phyloP scores from a whole-genome alignment of 257 asterid genomes.

The Mentha longifolia region DNA sequence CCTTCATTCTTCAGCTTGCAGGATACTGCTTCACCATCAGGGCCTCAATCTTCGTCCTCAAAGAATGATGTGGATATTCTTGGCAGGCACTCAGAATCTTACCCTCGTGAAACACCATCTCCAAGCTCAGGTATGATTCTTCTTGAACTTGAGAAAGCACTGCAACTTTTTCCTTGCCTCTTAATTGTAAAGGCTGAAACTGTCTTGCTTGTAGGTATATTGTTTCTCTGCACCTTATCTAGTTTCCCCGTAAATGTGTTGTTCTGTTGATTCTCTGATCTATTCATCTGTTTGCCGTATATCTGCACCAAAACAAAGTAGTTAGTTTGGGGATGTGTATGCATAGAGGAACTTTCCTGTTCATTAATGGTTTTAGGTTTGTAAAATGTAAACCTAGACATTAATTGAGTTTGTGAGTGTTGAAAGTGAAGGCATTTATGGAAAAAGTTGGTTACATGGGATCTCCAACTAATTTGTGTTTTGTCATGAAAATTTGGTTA shows the following conservation, averaged over 20 bases:
- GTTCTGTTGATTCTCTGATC: background rate
- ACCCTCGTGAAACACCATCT: slow-evolving; percentile 72
- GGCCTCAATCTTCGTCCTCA: slow-evolving; percentile 74
- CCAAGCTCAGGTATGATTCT: slow-evolving; percentile 78
- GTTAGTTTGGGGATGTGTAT: background rate
- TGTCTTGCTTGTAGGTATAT: background rate
- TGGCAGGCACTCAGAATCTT: slow-evolving; percentile 53
- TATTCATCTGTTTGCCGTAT: background rate
- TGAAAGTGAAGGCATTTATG: background rate
- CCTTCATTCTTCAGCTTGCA: slow-evolving; percentile 67
- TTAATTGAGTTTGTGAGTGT: background rate
- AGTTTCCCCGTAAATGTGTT: background rate
- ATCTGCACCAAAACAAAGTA: too few species aligned
- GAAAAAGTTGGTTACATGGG: background rate
- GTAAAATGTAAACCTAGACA: background rate
- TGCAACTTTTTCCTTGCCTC: background rate
- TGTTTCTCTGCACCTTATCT: background rate
- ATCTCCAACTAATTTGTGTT: background rate
- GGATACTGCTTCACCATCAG: slow-evolving; percentile 76
- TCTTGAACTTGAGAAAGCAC: background rate
- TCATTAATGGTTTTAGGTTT: too few species aligned
- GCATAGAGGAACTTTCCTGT: background rate
- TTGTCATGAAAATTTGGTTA: background rate
- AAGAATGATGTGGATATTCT: slow-evolving; percentile 61
- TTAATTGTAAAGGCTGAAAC: background rate